These are phyloP conservation scores for Saccharomycodes ludwigii DNA, from an alignment of 805 yeast genomes.

Conservation along the genomic window DNA sequence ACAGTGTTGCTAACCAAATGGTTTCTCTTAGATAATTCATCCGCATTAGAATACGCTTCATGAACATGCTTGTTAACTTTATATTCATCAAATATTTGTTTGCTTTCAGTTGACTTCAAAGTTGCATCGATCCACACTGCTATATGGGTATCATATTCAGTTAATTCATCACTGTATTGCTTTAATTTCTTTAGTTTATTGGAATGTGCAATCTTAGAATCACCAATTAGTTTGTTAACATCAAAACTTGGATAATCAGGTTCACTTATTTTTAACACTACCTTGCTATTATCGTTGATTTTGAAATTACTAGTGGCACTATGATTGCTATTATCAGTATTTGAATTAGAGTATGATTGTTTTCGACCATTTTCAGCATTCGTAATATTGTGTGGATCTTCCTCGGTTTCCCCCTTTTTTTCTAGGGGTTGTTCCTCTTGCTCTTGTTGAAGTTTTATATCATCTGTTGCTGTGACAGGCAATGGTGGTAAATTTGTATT, in stretches of 20 bases:
- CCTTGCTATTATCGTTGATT: neutral
- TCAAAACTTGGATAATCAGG: slow-evolving; percentile 29
- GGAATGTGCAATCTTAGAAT: slow-evolving; percentile 12
- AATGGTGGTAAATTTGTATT: slow-evolving; percentile 21
- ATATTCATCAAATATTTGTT: slow-evolving; percentile 25
- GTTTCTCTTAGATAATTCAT: slow-evolving; percentile 24
- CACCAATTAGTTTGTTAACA: slow-evolving; percentile 28
- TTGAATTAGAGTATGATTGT: neutral
- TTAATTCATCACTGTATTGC: slow-evolving; percentile 25
- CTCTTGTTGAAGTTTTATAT: neutral
- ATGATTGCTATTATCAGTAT: too few relatives aligned
- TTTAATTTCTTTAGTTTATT: slow-evolving; percentile 17
- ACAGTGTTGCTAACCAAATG: slow-evolving; percentile 30
- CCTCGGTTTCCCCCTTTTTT: neutral
- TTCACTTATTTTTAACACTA: slow-evolving; percentile 27
- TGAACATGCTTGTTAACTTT: slow-evolving; percentile 39
- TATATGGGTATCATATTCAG: slow-evolving; percentile 43
- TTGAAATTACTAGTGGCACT: neutral
- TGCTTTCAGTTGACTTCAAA: slow-evolving; percentile 22
- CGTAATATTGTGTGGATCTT: neutral
- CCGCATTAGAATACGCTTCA: slow-evolving; percentile 55
- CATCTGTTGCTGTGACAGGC: slow-evolving; percentile 11
- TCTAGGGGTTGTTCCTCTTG: neutral
- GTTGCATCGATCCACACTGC: slow-evolving; percentile 37
- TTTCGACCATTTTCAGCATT: neutral